Evolutionary conservation across 164 flowering plant species (phyloP).

Genomic region (Dillenia turbinata): DNA sequence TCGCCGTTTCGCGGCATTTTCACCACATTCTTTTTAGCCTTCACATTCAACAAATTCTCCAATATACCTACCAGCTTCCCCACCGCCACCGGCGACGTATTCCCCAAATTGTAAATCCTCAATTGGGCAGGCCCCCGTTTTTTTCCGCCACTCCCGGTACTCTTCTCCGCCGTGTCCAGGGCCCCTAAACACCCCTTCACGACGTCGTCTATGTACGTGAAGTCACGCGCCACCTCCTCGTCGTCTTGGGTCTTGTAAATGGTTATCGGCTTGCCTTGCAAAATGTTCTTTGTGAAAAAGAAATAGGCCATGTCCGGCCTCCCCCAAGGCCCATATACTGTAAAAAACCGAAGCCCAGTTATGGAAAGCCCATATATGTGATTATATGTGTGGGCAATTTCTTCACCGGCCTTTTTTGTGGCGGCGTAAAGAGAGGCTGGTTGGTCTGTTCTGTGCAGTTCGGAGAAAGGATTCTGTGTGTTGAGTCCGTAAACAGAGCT

Average conservation of each 20-base stretch:
- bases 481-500: constrained; percentile 93
- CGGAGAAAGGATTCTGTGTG: constrained; percentile 71
- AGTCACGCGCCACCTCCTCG: constrained; percentile 88
- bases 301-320: constrained; percentile 97
- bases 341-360: constrained; percentile 82
- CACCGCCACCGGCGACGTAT: constrained; percentile 87
- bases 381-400: constrained; percentile 88
- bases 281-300: constrained; percentile 83
- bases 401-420: constrained; percentile 93
- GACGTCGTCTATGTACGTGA: constrained; percentile 89
- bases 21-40: constrained; percentile 72
- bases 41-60: constrained; percentile 48
- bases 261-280: constrained; percentile 57
- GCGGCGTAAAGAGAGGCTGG: constrained; percentile 96
- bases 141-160: constrained; percentile 88
- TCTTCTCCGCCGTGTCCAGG: constrained; percentile 84
- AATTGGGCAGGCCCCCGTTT: constrained; percentile 77
- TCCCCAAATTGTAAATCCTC: constrained; percentile 78
- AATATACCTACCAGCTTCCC: constrained; percentile 58
- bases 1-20: constrained; percentile 94
- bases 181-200: constrained; percentile 90
- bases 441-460: constrained; percentile 68
- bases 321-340: constrained; percentile 94
- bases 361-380: constrained; percentile 86
- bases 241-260: constrained; percentile 56